These are phyloP conservation scores for Plasmodium coatneyi DNA, from an alignment of 169 alveolate species.

Conservation along the genomic window DNA sequence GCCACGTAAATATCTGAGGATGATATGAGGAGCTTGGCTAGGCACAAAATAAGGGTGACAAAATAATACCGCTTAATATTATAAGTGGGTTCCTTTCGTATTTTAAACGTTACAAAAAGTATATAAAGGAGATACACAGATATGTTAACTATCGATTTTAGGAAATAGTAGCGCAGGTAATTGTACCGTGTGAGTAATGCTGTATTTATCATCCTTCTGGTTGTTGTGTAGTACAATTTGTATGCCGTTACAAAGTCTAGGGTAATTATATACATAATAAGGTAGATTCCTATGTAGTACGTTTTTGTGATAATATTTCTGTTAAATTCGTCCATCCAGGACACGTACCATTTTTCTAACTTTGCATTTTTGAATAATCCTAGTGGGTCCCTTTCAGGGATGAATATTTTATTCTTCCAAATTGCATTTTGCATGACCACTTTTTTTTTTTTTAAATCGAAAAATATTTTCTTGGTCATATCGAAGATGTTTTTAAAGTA, in stretches of 20 bases:
- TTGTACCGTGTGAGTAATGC: not conserved
- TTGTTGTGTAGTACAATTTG: conserved; percentile 25
- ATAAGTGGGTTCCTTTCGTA: conserved; percentile 2
- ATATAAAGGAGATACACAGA: conserved; percentile 20
- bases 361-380: conserved; percentile 77
- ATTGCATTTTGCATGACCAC: conserved; percentile 79
- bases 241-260: conserved; percentile 58
- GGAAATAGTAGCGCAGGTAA: conserved; percentile 13
- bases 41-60: conserved; percentile 65
- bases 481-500: conserved; percentile 15
- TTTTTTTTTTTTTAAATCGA: conserved; percentile 74
- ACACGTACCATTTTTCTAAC: conserved; percentile 79
- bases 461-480: conserved; percentile 48
- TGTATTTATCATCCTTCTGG: not conserved
- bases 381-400: conserved; percentile 77
- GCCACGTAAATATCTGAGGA: conserved; percentile 44
- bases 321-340: conserved; percentile 81
- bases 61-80: conserved; percentile 71
- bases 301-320: conserved; percentile 54
- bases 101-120: conserved; percentile 22
- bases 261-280: conserved; percentile 30
- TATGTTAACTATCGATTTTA: conserved; percentile 8
- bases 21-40: conserved; percentile 30
- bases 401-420: conserved; percentile 75
- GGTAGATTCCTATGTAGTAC: conserved; percentile 24